A percentile compares a stretch with the other conserved stretches of the same genome.
Conservation (phyloP, 2,329 filamentous ascomycete species). For the Penicillium sp. region DNA sequence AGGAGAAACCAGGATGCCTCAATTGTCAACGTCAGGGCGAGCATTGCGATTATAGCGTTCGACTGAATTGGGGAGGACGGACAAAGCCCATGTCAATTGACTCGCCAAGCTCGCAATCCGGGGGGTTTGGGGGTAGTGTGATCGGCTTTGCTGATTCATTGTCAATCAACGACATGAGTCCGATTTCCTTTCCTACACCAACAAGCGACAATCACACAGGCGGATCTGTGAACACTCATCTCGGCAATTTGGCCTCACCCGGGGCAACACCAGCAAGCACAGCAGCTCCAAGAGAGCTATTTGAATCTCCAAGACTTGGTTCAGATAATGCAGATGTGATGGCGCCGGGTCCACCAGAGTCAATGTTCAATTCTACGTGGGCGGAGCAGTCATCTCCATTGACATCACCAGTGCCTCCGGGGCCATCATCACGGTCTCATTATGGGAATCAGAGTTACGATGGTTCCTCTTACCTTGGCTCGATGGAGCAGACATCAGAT, state of each 20-base stretch:
- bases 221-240: slow-evolving; percentile 14
- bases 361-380: slow-evolving; percentile 22
- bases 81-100: slow-evolving; percentile 53
- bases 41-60: slow-evolving; percentile 74
- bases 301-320: slow-evolving; percentile 18
- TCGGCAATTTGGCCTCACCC: slow-evolving; percentile 15
- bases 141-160: slow-evolving; percentile 16
- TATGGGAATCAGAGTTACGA: slow-evolving; percentile 18
- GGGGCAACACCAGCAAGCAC: slow-evolving; percentile 16
- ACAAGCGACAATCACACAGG: slow-evolving; percentile 12
- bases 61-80: slow-evolving; percentile 75
- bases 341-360: slow-evolving; percentile 15
- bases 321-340: slow-evolving; percentile 5
- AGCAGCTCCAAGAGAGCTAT: slow-evolving; percentile 11
- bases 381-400: slow-evolving; percentile 19
- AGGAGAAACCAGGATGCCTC: slow-evolving; percentile 67
- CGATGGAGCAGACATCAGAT: slow-evolving; percentile 25
- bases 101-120: slow-evolving; percentile 30
- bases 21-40: slow-evolving; percentile 72
- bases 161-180: slow-evolving; percentile 9
- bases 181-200: slow-evolving; percentile 12
- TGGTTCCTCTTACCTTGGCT: slow-evolving; percentile 19
- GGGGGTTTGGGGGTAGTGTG: slow-evolving; percentile 22
- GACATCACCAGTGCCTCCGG: slow-evolving; percentile 13
- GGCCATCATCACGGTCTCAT: slow-evolving; percentile 18